Percentiles rank a stretch among this genome's conserved stretches.
Conservation (phyloP, 805 yeast genomes). For the Cyberlindnera samutprakarnensis region DNA sequence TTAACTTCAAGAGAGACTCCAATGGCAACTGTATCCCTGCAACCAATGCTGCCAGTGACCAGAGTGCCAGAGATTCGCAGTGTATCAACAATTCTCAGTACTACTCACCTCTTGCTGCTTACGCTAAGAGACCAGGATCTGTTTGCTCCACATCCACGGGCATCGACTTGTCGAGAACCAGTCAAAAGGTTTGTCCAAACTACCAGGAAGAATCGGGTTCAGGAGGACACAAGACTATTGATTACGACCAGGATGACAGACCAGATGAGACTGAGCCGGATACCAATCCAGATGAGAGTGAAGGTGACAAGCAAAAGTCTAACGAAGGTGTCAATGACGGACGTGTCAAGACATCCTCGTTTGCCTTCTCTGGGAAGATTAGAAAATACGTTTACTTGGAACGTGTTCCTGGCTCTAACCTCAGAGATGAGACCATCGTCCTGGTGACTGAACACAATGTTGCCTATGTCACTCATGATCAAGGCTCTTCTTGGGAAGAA, state of each 20-base stretch:
- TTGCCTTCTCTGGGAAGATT: constrained; percentile 45
- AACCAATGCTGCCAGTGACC: constrained; percentile 15
- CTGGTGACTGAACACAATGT: constrained; percentile 44
- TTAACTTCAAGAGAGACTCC: constrained; percentile 33
- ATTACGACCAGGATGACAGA: constrained; percentile 21
- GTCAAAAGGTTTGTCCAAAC: constrained; percentile 15
- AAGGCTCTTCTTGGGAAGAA: constrained; percentile 24
- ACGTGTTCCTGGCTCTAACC: constrained; percentile 25
- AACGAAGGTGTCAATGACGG: constrained; percentile 30
- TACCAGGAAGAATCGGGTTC: constrained; percentile 11
- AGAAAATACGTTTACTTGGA: constrained; percentile 55
- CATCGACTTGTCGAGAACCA: constrained; percentile 9
- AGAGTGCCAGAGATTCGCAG: constrained; percentile 15
- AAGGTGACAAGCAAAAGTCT: constrained; percentile 28
- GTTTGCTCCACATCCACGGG: constrained; percentile 31
- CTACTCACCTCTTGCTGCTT: constrained; percentile 28
- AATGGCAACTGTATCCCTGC: constrained; percentile 43
- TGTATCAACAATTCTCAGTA: constrained; percentile 23
- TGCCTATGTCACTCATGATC: constrained; percentile 60
- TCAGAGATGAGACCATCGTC: constrained; percentile 58
- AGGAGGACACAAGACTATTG: constrained; percentile 14
- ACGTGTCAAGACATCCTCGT: constrained; percentile 26
- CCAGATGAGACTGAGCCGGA: constrained; percentile 24
- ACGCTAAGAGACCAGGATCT: constrained; percentile 36
- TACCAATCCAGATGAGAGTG: constrained; percentile 23